Evolutionary conservation across 441 rosid genomes (phyloP), one percentile per base, ranked within the genome.

Genomic region (Croton setiger): DNA sequence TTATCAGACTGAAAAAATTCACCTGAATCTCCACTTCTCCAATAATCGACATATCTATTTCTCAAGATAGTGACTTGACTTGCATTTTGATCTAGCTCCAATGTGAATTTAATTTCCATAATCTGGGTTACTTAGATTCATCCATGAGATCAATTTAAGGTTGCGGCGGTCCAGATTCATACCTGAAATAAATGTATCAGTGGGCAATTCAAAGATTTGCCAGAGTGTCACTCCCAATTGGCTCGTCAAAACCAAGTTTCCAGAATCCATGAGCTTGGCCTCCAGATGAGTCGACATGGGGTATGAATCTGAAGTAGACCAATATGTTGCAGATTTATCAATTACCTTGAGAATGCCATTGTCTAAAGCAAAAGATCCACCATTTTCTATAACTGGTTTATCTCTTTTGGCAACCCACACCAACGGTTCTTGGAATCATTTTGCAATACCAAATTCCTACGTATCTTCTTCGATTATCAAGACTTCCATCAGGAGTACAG

Each of bases 361-460:
- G 1, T 41, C 65, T 1, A 36, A 15, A 12, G 31, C 23, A 11
- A 72, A 35, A 71, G 10, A 9, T 12, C 72, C 83, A 33, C 37
- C 39, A 2, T 1, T 4, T 23, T 49, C 61, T 9, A 7, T 3
- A 48, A 84, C 41, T 14, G 84, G 81, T 4, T 3, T 1, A 9
- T 66, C 62, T 12, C 77, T 66, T 66, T 80, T 84, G 12, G 79
- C 80, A 23, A 82, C 83, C 88, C 84, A 84, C 10, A 82, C 79
- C 79, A 15, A 78, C 48, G 12, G 51, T 73, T 44, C 1, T 53
- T 44, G 74, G 76, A 45, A 47, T 13, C 21, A 55, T 51, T 4
- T 36, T 43, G 51, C 45, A 45, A 53, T 70, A 76, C 84, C 88
- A 80, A 45, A 82, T 80, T 0, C 88, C 86, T 1, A 80, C 18